A percentile compares a stretch with the other conserved stretches of the same genome.
These are phyloP conservation scores for Cryptosporidium felis DNA, from an alignment of 169 alveolate genomes.

Conservation along the genomic window DNA sequence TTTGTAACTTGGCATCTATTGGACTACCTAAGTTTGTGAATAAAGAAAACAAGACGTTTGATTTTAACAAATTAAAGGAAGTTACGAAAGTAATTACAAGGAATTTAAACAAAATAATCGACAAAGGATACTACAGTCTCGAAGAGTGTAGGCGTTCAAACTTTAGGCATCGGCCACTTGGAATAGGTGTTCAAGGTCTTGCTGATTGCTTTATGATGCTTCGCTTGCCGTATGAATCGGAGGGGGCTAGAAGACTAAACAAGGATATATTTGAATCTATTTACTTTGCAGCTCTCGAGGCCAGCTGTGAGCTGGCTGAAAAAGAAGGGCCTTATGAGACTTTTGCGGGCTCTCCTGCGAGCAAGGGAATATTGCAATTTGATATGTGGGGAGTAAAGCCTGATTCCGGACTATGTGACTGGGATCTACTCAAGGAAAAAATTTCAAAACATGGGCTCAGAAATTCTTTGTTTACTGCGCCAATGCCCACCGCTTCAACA, in stretches of 20 bases:
- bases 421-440: conserved; percentile 91
- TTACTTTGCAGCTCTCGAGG: conserved; percentile 95
- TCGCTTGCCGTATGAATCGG: conserved; percentile 94
- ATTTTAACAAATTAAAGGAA: conserved; percentile 80
- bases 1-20: conserved; percentile 98
- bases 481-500: conserved; percentile 99
- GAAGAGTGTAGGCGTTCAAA: conserved; percentile 93
- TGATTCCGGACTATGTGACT: conserved; percentile 88
- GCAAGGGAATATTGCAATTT: conserved; percentile 94
- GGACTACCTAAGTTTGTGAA: conserved; percentile 85
- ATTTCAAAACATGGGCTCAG: conserved; percentile 93
- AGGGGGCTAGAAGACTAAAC: conserved; percentile 91
- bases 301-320: conserved; percentile 93
- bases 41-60: conserved; percentile 77
- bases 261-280: conserved; percentile 96
- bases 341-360: conserved; percentile 94
- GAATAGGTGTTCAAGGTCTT: conserved; percentile 98
- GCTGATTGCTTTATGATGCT: conserved; percentile 96
- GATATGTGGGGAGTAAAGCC: conserved; percentile 95
- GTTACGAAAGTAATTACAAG: conserved; percentile 91
- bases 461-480: conserved; percentile 96
- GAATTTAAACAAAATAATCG: conserved; percentile 95
- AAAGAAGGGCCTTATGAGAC: conserved; percentile 93
- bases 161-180: conserved; percentile 97
- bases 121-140: conserved; percentile 94